Evolutionary conservation across 2,329 filamentous ascomycete genomes (phyloP), one percentile per base, ranked within the genome.

Genomic region (Sclerotinia borealis): DNA sequence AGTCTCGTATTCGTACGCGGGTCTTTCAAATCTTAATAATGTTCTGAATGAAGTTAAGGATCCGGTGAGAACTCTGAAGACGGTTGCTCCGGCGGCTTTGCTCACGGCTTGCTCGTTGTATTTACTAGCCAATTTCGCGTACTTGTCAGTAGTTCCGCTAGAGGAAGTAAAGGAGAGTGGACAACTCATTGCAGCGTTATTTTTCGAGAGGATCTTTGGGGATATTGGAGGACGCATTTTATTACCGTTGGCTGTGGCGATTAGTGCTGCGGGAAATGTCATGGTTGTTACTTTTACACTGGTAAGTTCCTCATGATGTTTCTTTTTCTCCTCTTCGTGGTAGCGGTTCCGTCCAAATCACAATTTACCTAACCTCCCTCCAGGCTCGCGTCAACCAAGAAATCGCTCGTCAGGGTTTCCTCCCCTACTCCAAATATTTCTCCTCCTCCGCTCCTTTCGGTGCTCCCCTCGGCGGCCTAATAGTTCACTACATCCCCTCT

Each of bases 401-500:
- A 68, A 74, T 81, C 1, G 79, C 79, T 27, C 76, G 76, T 22
- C 78, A 81, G 68, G 80, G 79, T 2, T 77, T 82, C 43, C 72
- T 83, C 6, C 80, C 80, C 1, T 78, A 74, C 60, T 76, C 77
- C 2, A 34, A 59, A 5, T 70, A 76, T 29, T 72, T 76, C 66
- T 70, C 72, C 13, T 73, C 70, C 1, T 69, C 68, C 1, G 63
- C 67, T 27, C 64, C 69, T 1, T 68, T 70, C 52, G 61, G 64
- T 19, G 64, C 64, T 39, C 75, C 75, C 1, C 55, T 70, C 8
- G 73, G 75, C 19, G 75, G 75, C n/a, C 73, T 84, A 19, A 78
- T 80, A 15, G 80, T 89, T 55, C 83, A 88, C 66, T 88, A 85
- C 71, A 77, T 86, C 31, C 85, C 85, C 22, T 88, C 85, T 1